Base-by-base conservation (phyloP, 306 rosid genomes). In the Pyrus bretschneideri region DNA sequence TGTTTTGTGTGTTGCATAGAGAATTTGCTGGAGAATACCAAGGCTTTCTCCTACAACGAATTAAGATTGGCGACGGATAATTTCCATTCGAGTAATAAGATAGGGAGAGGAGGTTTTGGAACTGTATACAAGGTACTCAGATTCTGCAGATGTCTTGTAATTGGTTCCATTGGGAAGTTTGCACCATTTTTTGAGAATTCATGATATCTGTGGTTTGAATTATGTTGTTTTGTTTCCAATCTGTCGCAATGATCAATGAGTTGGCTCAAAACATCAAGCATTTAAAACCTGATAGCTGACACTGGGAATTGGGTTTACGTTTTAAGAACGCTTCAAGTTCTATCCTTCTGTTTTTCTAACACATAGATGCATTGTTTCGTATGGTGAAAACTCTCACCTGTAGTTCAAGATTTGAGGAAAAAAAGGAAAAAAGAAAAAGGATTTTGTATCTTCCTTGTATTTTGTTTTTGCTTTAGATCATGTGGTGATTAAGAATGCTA, bases 51-150 rank as follows among this genome's bases (percentile, higher is more conserved):
- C 72, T 87, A 87, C 78, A 72, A 81, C 63, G 98, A 91, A 76
- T 54, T 96, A 79, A 89, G 84, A 82, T 68, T 65, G 44, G 99
- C 99, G 31, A 91, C 99, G 4, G 86, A 85, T 83, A 79, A 88
- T 81, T 96, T 91, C 79, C 84, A 91, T 81, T 49, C 77, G 23
- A 86, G 85, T 64, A 87, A 87, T 72, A 92, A 86, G 90, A 79
- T 96, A 52, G 99, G 99, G 80, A 84, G 88, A 21, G 99, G 99
- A 68, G 98, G 99, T 46, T 96, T 92, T 81, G 99, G 99, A 73
- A 86, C 88, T 22, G 99, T 96, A 80, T 92, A 87, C 79, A 81
- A 88, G 99, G 99, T 96, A 91, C 71, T 73, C 44, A 44, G 51
- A 45, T 19, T 44, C 11, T 62, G 70, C 44, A 6, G 14, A 44